A percentile compares a stretch with the other conserved stretches of the same genome.
phyloP scores from a whole-genome alignment of 768 basidiomycete genomes.

The Hemileccinum rubropunctum region DNA sequence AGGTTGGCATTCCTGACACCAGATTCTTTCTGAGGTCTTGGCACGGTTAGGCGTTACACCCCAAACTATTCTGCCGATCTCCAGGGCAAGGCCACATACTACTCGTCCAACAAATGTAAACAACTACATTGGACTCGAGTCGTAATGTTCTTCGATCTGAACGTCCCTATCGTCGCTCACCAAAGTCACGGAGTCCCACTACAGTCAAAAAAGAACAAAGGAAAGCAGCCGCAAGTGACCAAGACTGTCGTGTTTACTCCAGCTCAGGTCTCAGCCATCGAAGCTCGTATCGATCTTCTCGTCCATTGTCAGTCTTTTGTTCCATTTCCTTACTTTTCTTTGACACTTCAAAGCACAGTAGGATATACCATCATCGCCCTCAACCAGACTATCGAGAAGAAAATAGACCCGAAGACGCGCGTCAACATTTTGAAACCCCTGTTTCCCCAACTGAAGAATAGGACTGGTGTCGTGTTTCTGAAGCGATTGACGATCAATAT shows the following conservation, averaged over 20 bases:
- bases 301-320: constrained; percentile 59
- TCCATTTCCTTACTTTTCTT: neutral
- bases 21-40: no score
- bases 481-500: constrained; percentile 79
- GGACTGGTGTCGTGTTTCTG: constrained; percentile 61
- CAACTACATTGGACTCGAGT: no score
- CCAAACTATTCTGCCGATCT: no score
- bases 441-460: constrained; percentile 55
- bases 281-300: constrained; percentile 64
- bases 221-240: constrained; percentile 35
- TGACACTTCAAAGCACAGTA: constrained; percentile 45
- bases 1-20: no score
- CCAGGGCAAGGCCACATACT: no score
- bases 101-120: no score
- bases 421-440: constrained; percentile 60
- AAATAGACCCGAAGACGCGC: constrained; percentile 69
- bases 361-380: constrained; percentile 83
- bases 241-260: constrained; percentile 41
- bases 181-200: constrained; percentile 9
- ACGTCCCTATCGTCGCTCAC: constrained; percentile 46
- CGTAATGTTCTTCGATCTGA: constrained; percentile 76
- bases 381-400: constrained; percentile 68
- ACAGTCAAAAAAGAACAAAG: constrained; percentile 30
- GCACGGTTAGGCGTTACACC: no score
- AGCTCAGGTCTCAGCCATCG: constrained; percentile 56